Evolutionary conservation across 83 land plant genomes (phyloP).

Genomic region (Isoetes engelmannii): DNA sequence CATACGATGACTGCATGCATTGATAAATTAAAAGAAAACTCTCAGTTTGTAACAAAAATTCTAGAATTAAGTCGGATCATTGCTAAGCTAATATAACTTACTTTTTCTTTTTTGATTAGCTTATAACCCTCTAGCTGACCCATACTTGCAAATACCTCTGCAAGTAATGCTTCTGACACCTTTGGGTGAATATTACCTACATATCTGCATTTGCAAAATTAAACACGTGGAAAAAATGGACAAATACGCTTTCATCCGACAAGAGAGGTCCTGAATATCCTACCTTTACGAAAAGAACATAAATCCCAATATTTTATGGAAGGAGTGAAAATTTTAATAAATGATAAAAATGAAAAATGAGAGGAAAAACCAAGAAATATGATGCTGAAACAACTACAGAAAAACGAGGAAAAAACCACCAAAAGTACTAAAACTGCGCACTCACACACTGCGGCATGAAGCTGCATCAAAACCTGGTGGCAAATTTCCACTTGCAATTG

Average conservation of each 20-base stretch:
- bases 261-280: too few relatives aligned
- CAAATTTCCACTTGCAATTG: conserved; percentile 14
- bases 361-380: neutral
- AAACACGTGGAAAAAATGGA: neutral
- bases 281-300: neutral
- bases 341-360: neutral
- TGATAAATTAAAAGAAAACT: neutral
- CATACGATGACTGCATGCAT: conserved; percentile 1
- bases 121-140: conserved; percentile 11
- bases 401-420: neutral
- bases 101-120: conserved; percentile 13
- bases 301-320: neutral
- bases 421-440: neutral
- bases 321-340: neutral
- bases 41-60: neutral
- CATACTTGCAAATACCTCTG: conserved; percentile 16
- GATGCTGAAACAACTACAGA: neutral
- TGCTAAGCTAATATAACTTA: neutral
- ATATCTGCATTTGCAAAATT: neutral
- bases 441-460: conserved; percentile 15
- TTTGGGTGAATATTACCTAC: conserved; percentile 13
- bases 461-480: conserved; percentile 15
- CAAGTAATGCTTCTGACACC: conserved; percentile 13
- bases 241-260: neutral
- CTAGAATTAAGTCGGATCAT: neutral